A percentile compares a stretch with the other conserved stretches of the same genome.
phyloP scores from a whole-genome alignment of 495 filamentous ascomycete species.

The Durotheca rogersii region DNA sequence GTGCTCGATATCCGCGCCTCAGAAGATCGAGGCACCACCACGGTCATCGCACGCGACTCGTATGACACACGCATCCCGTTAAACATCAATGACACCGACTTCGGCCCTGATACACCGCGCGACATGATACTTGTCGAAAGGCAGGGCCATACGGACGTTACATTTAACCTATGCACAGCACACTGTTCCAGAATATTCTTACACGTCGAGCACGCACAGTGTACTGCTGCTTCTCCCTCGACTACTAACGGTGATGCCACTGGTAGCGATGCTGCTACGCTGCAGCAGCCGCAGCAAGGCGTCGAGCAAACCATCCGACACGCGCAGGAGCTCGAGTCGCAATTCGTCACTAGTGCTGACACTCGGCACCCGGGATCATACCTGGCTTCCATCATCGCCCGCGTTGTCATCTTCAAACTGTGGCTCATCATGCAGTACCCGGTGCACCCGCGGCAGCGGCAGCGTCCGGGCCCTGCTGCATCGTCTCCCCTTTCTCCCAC shows the following conservation, averaged over 20 bases:
- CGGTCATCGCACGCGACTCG: slow-evolving; percentile 58
- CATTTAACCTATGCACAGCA: slow-evolving; percentile 61
- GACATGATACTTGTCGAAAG: slow-evolving; percentile 46
- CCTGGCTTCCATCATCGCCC: slow-evolving; percentile 35
- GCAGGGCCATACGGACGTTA: slow-evolving; percentile 65
- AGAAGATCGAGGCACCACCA: slow-evolving; percentile 73
- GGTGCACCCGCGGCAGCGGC: slow-evolving; percentile 39
- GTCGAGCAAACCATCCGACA: slow-evolving; percentile 30
- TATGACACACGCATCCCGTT: slow-evolving; percentile 65
- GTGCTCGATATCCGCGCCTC: slow-evolving; percentile 68
- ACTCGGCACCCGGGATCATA: slow-evolving; percentile 23
- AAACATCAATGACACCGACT: slow-evolving; percentile 71
- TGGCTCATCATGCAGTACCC: slow-evolving; percentile 67
- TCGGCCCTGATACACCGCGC: slow-evolving; percentile 55
- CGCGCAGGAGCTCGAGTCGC: slow-evolving; percentile 32
- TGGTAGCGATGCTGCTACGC: not conserved
- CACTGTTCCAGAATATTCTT: slow-evolving; percentile 57
- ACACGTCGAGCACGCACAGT: slow-evolving; percentile 29
- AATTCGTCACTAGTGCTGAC: slow-evolving; percentile 34
- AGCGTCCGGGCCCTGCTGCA: not conserved
- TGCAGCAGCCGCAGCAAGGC: slow-evolving; percentile 8
- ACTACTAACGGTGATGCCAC: not conserved
- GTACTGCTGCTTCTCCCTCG: not conserved
- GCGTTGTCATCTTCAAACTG: slow-evolving; percentile 62
- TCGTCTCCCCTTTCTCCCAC: no score